These are phyloP conservation scores for Trichoderma aggressivum DNA, from an alignment of 2,329 filamentous ascomycete species.

Conservation along the genomic window DNA sequence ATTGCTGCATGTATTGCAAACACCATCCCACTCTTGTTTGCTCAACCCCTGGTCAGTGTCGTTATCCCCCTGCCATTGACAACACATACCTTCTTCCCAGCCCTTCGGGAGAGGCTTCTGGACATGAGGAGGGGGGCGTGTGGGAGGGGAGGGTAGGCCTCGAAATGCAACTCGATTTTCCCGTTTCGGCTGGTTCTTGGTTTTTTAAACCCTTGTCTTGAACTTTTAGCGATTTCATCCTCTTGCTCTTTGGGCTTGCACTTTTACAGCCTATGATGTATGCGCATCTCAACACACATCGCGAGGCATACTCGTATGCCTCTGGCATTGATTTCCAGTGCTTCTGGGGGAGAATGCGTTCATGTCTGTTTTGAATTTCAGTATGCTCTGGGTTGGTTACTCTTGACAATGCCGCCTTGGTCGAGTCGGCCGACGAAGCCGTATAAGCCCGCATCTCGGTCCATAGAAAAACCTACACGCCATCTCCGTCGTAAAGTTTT, in stretches of 20 bases:
- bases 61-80: conserved; percentile 8
- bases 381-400: neutral
- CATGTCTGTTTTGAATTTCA: neutral
- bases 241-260: neutral
- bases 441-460: neutral
- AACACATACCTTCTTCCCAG: conserved; percentile 17
- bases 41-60: conserved; percentile 1
- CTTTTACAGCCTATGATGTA: neutral
- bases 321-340: neutral
- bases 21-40: neutral
- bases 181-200: conserved; percentile 12
- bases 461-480: neutral
- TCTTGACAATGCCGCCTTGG: neutral
- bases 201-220: neutral
- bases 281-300: neutral
- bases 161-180: neutral
- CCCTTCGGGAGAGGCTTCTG: conserved; percentile 18
- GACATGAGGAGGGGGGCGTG: conserved; percentile 11
- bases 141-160: neutral
- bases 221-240: neutral
- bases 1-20: neutral
- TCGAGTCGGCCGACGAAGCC: neutral
- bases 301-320: neutral
- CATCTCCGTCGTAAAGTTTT: neutral
- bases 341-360: neutral